Base-by-base conservation (phyloP, 2,329 filamentous ascomycete genomes). In the Cercospora berteroae region DNA sequence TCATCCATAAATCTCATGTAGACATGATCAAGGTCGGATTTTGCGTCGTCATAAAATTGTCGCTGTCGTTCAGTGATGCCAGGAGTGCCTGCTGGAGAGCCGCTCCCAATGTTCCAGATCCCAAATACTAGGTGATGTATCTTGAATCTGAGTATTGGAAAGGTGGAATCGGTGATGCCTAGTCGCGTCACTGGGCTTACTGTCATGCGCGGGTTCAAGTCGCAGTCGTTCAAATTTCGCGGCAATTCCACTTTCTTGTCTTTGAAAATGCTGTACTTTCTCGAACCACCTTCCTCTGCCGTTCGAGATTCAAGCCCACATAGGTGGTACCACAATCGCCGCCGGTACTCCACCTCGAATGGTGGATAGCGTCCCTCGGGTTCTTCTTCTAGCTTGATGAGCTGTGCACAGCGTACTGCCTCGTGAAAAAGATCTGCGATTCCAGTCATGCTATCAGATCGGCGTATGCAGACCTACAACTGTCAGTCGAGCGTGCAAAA, bases 161-260 rank as follows among this genome's bases (percentile, higher is more conserved):
- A 74, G 1, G 71, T 73, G 68, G 72, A 72, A 8, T 74, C 72
- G 1, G 74, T 73, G 10, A 71, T 60, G 9, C 74, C 74, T 12
- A 20, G 12, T n/a, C 74, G 64, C 9, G 69, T 23, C 18, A 63
- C 18, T 7, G 74, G 74, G 16, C 61, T n/a, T 2, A 70, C 65
- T 10, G 61, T 68, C 52, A 70, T 69, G 9, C 64, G 27, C 1
- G 71, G 69, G 63, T 71, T 59, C 23, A 76, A 64, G 64, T 76
- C 74, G 23, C 36, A 33, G 64, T 76, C 74, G 66, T 75, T 73
- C n/a, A 75, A 52, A 55, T 72, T 75, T 10, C 69, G 62, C 6
- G 74, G 74, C 36, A 75, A 44, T 23, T 61, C 39, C 3, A 75
- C 70, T 44, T 59, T 70, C 27, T 63, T 59, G 16, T 67, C 69